These are phyloP conservation scores for Solanum commersonii DNA, from an alignment of 257 asterid genomes.

Conservation along the genomic window DNA sequence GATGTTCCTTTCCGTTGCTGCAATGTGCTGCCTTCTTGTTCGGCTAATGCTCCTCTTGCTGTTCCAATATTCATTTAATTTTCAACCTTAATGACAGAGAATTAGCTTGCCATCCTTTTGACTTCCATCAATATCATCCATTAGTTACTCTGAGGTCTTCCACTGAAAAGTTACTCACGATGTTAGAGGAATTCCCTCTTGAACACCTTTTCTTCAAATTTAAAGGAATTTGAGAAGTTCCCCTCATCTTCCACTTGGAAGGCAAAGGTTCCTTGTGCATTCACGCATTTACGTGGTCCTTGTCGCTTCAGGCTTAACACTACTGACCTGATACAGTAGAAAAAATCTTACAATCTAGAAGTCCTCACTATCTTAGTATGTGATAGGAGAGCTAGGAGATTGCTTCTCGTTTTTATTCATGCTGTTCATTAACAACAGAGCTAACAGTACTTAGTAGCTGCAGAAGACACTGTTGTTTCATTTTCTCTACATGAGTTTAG, in stretches of 20 bases:
- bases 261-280: neutral
- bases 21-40: neutral
- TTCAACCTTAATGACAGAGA: neutral
- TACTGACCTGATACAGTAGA: neutral
- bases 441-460: too few species aligned
- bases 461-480: too few species aligned
- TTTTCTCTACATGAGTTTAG: too few species aligned
- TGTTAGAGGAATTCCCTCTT: neutral
- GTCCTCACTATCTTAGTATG: neutral
- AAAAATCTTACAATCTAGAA: neutral
- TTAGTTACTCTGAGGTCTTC: neutral
- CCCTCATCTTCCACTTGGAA: neutral
- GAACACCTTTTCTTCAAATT: neutral
- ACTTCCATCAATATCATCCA: neutral
- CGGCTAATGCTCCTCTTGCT: neutral
- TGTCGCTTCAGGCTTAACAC: neutral
- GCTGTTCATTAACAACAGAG: too few species aligned
- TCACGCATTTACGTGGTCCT: neutral
- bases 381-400: neutral
- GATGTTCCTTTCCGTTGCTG: neutral
- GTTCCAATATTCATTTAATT: neutral
- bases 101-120: neutral
- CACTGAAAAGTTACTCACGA: neutral
- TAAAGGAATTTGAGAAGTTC: neutral
- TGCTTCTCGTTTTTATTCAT: neutral